phyloP scores from a whole-genome alignment of 192 early-diverging fungal genomes.

The Coemansia sp. region DNA sequence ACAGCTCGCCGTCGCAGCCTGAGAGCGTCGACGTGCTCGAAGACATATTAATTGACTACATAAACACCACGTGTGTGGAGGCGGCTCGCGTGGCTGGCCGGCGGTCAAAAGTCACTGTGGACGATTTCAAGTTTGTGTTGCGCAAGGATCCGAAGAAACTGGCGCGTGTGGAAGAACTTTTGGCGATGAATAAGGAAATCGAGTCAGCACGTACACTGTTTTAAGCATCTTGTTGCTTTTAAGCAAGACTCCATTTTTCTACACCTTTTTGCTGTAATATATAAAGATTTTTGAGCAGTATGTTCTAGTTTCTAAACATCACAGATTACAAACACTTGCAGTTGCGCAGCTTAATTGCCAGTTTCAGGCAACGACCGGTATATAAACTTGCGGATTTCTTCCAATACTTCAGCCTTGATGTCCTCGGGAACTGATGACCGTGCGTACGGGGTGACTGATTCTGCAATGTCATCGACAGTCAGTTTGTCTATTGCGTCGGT shows the following conservation, averaged over 20 bases:
- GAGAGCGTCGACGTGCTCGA: conserved; percentile 52
- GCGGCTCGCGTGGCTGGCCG: conserved; percentile 39
- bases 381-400: conserved; percentile 47
- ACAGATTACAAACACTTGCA: neutral
- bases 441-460: conserved; percentile 49
- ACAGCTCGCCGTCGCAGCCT: conserved; percentile 17
- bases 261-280: too few species aligned
- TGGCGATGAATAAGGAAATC: conserved; percentile 55
- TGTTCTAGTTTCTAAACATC: too few species aligned
- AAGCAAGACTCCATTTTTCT: neutral
- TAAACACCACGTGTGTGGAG: conserved; percentile 45
- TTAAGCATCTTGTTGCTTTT: neutral
- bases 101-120: conserved; percentile 28
- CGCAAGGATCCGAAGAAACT: conserved; percentile 56
- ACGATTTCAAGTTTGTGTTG: conserved; percentile 51
- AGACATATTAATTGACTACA: conserved; percentile 52
- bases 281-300: too few species aligned
- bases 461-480: conserved; percentile 49
- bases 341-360: neutral
- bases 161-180: conserved; percentile 50
- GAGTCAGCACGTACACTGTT: conserved; percentile 40
- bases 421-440: conserved; percentile 43
- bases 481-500: conserved; percentile 27
- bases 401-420: conserved; percentile 47
- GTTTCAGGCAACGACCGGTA: conserved; percentile 41